A percentile compares a stretch with the other conserved stretches of the same genome.
Conservation (phyloP, 2,329 filamentous ascomycete genomes). For the Fusarium euwallaceae region DNA sequence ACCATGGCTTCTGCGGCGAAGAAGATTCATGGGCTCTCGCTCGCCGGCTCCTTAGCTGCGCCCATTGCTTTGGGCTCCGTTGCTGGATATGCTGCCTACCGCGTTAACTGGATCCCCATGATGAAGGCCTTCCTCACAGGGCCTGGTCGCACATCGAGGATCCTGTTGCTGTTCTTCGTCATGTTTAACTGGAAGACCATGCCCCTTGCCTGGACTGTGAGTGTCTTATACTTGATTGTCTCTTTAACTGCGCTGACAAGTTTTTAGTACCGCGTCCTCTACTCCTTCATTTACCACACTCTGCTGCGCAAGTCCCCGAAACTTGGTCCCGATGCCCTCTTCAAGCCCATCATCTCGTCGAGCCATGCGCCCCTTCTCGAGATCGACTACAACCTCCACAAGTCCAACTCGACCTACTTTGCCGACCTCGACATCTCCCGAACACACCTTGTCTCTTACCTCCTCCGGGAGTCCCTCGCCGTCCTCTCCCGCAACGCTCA, state of each 20-base stretch:
- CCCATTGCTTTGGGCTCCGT: slow-evolving; percentile 58
- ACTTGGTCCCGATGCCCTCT: slow-evolving; percentile 74
- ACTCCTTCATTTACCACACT: slow-evolving; percentile 68
- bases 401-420: slow-evolving; percentile 89
- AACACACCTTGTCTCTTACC: slow-evolving; percentile 80
- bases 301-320: slow-evolving; percentile 62
- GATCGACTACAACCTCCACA: slow-evolving; percentile 89
- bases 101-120: slow-evolving; percentile 57
- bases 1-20: slow-evolving; percentile 51
- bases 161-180: slow-evolving; percentile 67
- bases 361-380: slow-evolving; percentile 79
- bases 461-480: slow-evolving; percentile 71
- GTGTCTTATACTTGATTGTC: slow-evolving; percentile 44
- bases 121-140: slow-evolving; percentile 64
- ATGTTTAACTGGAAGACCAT: slow-evolving; percentile 79
- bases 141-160: slow-evolving; percentile 65
- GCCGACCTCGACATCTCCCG: slow-evolving; percentile 86
- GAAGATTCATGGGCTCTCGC: slow-evolving; percentile 51
- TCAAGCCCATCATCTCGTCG: slow-evolving; percentile 76
- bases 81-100: slow-evolving; percentile 63
- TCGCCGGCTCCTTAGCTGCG: slow-evolving; percentile 56
- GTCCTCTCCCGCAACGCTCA: slow-evolving; percentile 63
- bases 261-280: slow-evolving; percentile 68
- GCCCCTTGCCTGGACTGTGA: slow-evolving; percentile 81
- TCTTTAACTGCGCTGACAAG: not conserved